A percentile compares a stretch with the other conserved stretches of the same genome.
These are phyloP conservation scores for Vitis hybrid DNA, from an alignment of 177 flowering plant species.

Conservation along the genomic window DNA sequence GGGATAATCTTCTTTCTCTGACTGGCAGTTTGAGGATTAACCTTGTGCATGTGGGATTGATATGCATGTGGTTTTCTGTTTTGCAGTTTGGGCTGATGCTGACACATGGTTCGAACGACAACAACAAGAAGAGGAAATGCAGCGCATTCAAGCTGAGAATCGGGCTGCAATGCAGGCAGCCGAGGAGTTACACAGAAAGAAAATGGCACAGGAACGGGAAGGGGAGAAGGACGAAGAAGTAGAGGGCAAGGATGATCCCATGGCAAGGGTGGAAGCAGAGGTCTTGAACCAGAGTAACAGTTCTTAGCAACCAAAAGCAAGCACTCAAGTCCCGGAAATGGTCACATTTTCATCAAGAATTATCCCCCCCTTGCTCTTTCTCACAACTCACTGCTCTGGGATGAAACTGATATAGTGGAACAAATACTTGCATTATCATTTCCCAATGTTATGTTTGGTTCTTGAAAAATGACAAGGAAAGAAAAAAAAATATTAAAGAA, in stretches of 20 bases:
- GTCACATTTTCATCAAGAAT: background rate
- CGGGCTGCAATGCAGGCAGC: constrained; percentile 78
- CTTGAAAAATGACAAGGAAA: too few species aligned
- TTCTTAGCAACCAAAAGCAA: constrained; percentile 8
- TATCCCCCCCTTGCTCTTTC: too few species aligned
- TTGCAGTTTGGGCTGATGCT: constrained; percentile 98
- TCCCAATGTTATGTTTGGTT: too few species aligned
- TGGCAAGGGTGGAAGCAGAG: constrained; percentile 86
- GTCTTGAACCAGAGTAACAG: constrained; percentile 36
- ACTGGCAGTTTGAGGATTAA: background rate
- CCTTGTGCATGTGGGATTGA: background rate
- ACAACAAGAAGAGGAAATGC: constrained; percentile 95
- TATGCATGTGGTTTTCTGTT: background rate
- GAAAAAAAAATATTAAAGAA: too few species aligned
- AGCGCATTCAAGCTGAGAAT: constrained; percentile 74
- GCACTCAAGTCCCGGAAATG: background rate
- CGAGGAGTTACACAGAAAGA: constrained; percentile 84
- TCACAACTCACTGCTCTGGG: too few species aligned
- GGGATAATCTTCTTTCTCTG: background rate
- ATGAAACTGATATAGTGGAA: too few species aligned
- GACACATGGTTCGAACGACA: constrained; percentile 99
- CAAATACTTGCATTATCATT: too few species aligned
- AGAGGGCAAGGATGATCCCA: constrained; percentile 63
- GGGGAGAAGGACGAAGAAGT: constrained; percentile 86
- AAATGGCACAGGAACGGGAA: constrained; percentile 73